Percentiles rank a stretch among this genome's conserved stretches.
Conservation (phyloP, 2,329 filamentous ascomycete species). For the Aspergillus ibericus region DNA sequence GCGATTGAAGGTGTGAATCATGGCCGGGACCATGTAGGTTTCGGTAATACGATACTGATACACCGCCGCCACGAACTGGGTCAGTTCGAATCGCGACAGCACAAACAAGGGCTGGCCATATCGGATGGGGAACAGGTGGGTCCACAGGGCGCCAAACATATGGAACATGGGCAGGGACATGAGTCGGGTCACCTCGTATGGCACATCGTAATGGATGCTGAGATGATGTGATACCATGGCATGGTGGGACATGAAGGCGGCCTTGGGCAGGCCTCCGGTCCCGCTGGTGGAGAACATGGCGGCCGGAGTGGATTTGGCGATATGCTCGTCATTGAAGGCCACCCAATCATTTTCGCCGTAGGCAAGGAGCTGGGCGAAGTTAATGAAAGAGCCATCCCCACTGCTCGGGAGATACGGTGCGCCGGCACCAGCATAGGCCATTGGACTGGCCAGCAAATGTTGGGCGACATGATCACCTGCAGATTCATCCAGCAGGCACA, state of each 20-base stretch:
- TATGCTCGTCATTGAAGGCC: conserved; percentile 43
- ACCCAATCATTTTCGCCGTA: conserved; percentile 52
- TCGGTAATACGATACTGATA: conserved; percentile 50
- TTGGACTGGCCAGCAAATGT: conserved; percentile 27
- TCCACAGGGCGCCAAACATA: conserved; percentile 50
- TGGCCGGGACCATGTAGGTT: conserved; percentile 50
- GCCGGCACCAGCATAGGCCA: conserved; percentile 22
- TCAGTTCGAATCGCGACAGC: conserved; percentile 47
- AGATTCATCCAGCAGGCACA: conserved; percentile 39
- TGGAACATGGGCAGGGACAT: conserved; percentile 57
- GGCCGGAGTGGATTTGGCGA: conserved; percentile 50
- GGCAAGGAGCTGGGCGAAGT: conserved; percentile 42
- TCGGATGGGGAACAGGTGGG: conserved; percentile 49
- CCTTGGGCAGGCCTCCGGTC: conserved; percentile 63
- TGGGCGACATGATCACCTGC: conserved; percentile 32
- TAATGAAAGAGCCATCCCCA: conserved; percentile 19
- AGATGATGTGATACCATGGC: conserved; percentile 56
- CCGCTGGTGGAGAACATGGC: conserved; percentile 57
- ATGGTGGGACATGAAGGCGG: conserved; percentile 58
- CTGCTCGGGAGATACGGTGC: conserved; percentile 16
- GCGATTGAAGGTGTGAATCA: conserved; percentile 42
- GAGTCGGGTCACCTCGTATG: conserved; percentile 45
- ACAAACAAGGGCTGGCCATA: conserved; percentile 50
- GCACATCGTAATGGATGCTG: conserved; percentile 44
- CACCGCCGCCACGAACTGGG: conserved; percentile 42